Evolutionary conservation across 2,329 filamentous ascomycete species (phyloP).

Genomic region (Saccharata proteae): DNA sequence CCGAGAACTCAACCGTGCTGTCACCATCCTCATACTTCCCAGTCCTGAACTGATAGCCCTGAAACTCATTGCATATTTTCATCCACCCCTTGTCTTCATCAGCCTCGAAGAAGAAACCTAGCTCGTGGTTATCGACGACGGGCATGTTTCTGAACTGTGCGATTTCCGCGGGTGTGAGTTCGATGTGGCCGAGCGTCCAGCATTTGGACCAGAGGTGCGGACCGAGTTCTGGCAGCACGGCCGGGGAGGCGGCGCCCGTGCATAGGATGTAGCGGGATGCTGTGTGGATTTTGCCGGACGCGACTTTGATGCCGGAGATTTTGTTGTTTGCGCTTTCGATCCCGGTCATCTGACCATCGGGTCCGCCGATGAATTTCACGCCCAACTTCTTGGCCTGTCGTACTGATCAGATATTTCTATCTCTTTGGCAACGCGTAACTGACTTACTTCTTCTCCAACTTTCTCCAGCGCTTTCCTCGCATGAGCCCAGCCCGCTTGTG

Average conservation of each 20-base stretch:
- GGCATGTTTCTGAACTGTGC: conserved; percentile 14
- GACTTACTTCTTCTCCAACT: conserved; percentile 8
- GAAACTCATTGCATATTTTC: conserved; percentile 8
- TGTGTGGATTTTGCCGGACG: conserved; percentile 9
- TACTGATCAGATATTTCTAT: conserved; percentile 2
- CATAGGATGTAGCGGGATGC: conserved; percentile 11
- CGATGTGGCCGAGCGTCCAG: conserved; percentile 17
- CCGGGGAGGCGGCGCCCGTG: conserved; percentile 10
- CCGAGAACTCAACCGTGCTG: conserved; percentile 1
- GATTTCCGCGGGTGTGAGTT: conserved; percentile 16
- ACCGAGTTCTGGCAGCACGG: conserved; percentile 11
- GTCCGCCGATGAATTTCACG: conserved; percentile 10
- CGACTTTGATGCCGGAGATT: conserved; percentile 8
- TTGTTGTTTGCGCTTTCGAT: conserved; percentile 8
- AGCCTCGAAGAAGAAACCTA: conserved; percentile 10
- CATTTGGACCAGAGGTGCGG: conserved; percentile 14
- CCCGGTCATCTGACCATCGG: conserved; percentile 10
- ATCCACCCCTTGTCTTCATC: conserved; percentile 6
- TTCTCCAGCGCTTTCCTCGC: conserved; percentile 9
- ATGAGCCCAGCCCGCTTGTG: conserved; percentile 14
- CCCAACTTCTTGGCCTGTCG: conserved; percentile 9
- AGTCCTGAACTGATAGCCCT: conserved; percentile 6
- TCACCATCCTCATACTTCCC: conserved; percentile 1
- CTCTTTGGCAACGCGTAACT: conserved; percentile 1
- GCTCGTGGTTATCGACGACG: conserved; percentile 15